Percentiles rank a stretch among this genome's conserved stretches.
Evolutionary conservation across 2,329 filamentous ascomycete genomes (phyloP).

Genomic region (Beauveria medogensis): DNA sequence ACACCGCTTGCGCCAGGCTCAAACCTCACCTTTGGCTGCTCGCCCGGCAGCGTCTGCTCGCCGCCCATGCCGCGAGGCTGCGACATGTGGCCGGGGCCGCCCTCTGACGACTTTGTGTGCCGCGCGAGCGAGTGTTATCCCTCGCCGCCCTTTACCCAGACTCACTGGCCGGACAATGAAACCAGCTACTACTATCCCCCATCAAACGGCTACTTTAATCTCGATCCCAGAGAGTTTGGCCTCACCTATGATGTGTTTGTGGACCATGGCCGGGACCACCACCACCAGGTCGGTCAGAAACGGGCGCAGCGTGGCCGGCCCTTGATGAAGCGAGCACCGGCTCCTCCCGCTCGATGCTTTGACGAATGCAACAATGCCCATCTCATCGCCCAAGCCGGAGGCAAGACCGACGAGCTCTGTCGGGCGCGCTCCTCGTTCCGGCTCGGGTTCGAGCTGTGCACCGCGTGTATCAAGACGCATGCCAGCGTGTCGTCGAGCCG

Average conservation of each 20-base stretch:
- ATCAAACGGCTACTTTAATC: constrained; percentile 50
- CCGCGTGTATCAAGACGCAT: constrained; percentile 30
- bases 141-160: constrained; percentile 28
- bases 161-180: constrained; percentile 35
- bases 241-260: constrained; percentile 55
- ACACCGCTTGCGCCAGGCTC: constrained; percentile 27
- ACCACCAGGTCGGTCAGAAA: not conserved
- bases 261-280: not conserved
- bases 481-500: not conserved
- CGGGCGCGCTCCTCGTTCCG: constrained; percentile 32
- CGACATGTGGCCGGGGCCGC: constrained; percentile 42
- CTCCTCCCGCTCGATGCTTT: constrained; percentile 41
- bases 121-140: constrained; percentile 34
- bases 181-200: constrained; percentile 47
- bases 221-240: constrained; percentile 54
- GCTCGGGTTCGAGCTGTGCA: constrained; percentile 29
- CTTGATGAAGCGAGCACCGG: too few relatives aligned
- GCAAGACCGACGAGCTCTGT: constrained; percentile 43
- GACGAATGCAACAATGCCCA: constrained; percentile 42
- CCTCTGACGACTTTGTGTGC: constrained; percentile 39
- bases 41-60: constrained; percentile 44
- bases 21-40: constrained; percentile 45
- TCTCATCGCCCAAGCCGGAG: constrained; percentile 36
- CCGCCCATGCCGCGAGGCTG: constrained; percentile 41
- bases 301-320: not conserved